Evolutionary conservation across 1,139 yeast species (phyloP).

Genomic region (Lodderomyces theae): DNA sequence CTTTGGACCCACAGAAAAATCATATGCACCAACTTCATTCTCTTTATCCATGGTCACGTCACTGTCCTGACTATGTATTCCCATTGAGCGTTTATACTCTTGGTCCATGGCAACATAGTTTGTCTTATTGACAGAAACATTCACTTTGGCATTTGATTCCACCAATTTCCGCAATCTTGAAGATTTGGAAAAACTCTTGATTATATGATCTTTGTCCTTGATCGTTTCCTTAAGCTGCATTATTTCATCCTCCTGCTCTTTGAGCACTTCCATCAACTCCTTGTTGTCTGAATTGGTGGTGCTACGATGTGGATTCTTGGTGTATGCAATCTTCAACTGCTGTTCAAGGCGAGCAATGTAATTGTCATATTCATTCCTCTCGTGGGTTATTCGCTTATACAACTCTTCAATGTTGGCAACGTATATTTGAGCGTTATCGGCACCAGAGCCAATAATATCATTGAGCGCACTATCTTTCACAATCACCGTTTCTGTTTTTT

Average conservation of each 20-base stretch:
- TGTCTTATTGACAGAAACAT: conserved; percentile 7
- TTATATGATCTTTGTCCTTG: conserved; percentile 71
- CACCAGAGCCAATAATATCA: conserved; percentile 43
- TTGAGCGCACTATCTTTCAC: conserved; percentile 55
- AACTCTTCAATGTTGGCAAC: conserved; percentile 49
- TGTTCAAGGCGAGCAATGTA: conserved; percentile 63
- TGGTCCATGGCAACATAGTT: conserved; percentile 4
- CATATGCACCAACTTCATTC: conserved; percentile 20
- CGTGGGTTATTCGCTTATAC: conserved; percentile 41
- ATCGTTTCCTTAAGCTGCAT: conserved; percentile 59
- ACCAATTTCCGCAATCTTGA: conserved; percentile 50
- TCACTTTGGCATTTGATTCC: conserved; percentile 25
- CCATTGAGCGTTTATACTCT: conserved; percentile 10
- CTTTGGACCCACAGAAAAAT: conserved; percentile 23
- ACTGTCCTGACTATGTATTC: neutral
- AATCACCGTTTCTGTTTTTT: conserved; percentile 52
- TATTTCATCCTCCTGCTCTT: conserved; percentile 71
- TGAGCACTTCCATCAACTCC: conserved; percentile 24
- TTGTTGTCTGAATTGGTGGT: neutral
- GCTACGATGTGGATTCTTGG: conserved; percentile 18
- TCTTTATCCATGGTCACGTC: conserved; percentile 17
- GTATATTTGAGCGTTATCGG: conserved; percentile 32
- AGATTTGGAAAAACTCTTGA: conserved; percentile 66
- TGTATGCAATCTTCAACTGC: conserved; percentile 35
- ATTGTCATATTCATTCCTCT: conserved; percentile 60